A percentile compares a stretch with the other conserved stretches of the same genome.
Conservation (phyloP, 129 eudicot species). For the Escallonia rubra region DNA sequence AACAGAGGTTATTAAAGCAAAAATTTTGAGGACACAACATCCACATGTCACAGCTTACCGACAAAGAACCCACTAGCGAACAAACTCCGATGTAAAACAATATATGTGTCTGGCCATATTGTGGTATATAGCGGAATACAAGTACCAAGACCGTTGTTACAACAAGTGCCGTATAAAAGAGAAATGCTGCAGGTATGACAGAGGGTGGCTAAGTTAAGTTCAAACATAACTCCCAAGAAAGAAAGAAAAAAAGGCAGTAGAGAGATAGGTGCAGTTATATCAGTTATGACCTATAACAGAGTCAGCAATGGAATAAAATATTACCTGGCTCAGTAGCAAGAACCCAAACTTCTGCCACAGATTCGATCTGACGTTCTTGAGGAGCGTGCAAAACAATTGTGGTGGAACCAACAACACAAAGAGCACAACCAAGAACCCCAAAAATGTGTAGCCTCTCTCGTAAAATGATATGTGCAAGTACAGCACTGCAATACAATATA, state of each 20-base stretch:
- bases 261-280: background rate
- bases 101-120: conserved; percentile 89
- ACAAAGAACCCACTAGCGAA: conserved; percentile 82
- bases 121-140: conserved; percentile 63
- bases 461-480: conserved; percentile 86
- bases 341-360: conserved; percentile 91
- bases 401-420: conserved; percentile 95
- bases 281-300: too few relatives aligned
- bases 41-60: conserved; percentile 50
- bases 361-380: conserved; percentile 81
- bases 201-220: conserved; percentile 1
- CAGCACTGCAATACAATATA: conserved; percentile 63
- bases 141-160: conserved; percentile 62
- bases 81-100: conserved; percentile 88
- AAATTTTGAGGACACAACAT: conserved; percentile 1
- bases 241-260: background rate
- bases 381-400: conserved; percentile 95
- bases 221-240: background rate
- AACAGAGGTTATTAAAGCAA: conserved; percentile 6
- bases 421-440: conserved; percentile 87
- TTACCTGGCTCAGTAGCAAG: conserved; percentile 98
- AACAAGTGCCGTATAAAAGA: conserved; percentile 69
- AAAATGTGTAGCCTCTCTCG: conserved; percentile 81
- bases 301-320: background rate
- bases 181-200: conserved; percentile 59